These are phyloP conservation scores for Trichoderma sp. DNA, from an alignment of 2,329 filamentous ascomycete species.

Conservation along the genomic window DNA sequence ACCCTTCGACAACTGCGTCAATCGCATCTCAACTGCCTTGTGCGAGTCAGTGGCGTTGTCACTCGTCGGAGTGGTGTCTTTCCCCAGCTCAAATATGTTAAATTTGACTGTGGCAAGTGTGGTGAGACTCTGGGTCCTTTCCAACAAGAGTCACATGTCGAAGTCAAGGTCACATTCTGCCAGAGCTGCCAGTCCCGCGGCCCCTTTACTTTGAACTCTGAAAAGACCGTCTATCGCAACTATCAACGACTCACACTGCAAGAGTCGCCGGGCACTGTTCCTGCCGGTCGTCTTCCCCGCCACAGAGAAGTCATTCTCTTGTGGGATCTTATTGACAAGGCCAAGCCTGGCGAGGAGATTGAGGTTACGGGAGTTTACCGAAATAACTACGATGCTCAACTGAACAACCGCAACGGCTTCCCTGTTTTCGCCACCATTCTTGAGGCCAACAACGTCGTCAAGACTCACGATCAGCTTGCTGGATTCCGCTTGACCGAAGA, in stretches of 20 bases:
- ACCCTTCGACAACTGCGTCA: constrained; percentile 94
- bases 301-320: constrained; percentile 93
- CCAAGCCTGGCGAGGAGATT: constrained; percentile 96
- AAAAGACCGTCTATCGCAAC: constrained; percentile 97
- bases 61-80: constrained; percentile 94
- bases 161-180: constrained; percentile 95
- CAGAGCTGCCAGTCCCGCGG: constrained; percentile 95
- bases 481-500: constrained; percentile 94
- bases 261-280: constrained; percentile 95
- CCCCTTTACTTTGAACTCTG: constrained; percentile 92
- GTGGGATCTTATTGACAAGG: constrained; percentile 94
- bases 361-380: constrained; percentile 96
- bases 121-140: constrained; percentile 90
- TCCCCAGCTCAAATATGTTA: constrained; percentile 96
- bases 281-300: constrained; percentile 88
- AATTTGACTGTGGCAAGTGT: constrained; percentile 96
- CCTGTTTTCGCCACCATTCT: constrained; percentile 97
- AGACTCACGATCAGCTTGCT: constrained; percentile 94
- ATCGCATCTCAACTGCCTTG: constrained; percentile 91
- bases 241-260: constrained; percentile 98
- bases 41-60: constrained; percentile 92
- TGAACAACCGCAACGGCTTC: constrained; percentile 98
- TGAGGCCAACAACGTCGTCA: constrained; percentile 96
- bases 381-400: constrained; percentile 95
- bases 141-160: constrained; percentile 93